Conservation (phyloP, 345 rosid species). For the Linum tenue region DNA sequence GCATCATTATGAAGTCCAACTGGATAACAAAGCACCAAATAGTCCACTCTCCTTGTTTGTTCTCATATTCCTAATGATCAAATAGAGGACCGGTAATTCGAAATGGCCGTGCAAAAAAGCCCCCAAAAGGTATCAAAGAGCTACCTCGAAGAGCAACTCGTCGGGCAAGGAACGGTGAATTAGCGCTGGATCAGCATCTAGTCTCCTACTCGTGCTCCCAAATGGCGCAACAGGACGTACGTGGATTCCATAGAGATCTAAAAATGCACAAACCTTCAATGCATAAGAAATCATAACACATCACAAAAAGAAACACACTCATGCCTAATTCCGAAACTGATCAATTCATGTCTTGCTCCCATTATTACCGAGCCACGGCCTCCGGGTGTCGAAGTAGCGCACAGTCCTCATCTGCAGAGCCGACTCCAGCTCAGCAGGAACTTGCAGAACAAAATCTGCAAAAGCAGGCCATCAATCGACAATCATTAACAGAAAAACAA, state of each 20-base stretch:
- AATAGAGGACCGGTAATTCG: neutral
- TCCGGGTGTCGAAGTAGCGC: constrained; percentile 52
- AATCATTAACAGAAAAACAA: neutral
- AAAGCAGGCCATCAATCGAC: neutral
- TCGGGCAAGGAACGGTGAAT: constrained; percentile 82
- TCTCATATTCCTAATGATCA: neutral
- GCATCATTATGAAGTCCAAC: neutral
- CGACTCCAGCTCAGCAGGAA: constrained; percentile 74
- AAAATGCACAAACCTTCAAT: neutral
- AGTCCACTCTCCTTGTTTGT: too few species aligned
- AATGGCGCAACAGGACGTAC: constrained; percentile 77
- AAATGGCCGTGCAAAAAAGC: too few species aligned
- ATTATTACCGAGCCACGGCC: constrained; percentile 89
- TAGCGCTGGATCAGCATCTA: constrained; percentile 53
- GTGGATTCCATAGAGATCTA: constrained; percentile 88
- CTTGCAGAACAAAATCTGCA: constrained; percentile 41
- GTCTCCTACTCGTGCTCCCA: constrained; percentile 61
- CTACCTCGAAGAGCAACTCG: constrained; percentile 87
- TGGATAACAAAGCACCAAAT: too few species aligned
- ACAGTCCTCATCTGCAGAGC: constrained; percentile 68
- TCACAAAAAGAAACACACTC: neutral
- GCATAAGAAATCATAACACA: neutral
- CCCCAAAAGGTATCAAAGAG: neutral
- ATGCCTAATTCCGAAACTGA: neutral
- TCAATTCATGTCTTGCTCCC: neutral